Conservation (phyloP, 1,284 basidiomycete genomes). For the Anthracocystis setariae region DNA sequence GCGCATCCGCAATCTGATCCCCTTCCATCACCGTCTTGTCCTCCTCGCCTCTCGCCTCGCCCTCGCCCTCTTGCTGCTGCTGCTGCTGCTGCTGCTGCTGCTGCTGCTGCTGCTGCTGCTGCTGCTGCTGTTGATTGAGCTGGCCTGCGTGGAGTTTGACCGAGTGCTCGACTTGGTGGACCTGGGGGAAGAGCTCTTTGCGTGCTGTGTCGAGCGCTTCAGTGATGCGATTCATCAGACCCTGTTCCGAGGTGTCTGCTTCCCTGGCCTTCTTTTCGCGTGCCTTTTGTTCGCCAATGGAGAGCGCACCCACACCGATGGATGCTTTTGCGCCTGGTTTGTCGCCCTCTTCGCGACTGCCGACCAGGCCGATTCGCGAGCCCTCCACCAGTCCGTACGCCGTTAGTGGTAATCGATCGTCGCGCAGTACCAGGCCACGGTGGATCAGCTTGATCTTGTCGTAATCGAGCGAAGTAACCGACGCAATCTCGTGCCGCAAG, state of each 20-base stretch:
- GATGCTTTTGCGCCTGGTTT: conserved; percentile 38
- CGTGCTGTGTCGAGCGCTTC: conserved; percentile 38
- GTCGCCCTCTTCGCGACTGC: conserved; percentile 46
- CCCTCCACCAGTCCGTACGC: conserved; percentile 59
- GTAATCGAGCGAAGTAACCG: conserved; percentile 56
- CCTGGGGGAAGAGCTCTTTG: conserved; percentile 56
- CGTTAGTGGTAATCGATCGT: conserved; percentile 55
- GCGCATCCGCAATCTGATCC: conserved; percentile 38
- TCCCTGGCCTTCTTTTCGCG: conserved; percentile 41
- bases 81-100: no score
- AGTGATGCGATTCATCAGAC: conserved; percentile 53
- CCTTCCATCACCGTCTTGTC: neutral
- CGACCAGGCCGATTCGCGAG: conserved; percentile 57
- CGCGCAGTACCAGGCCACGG: conserved; percentile 58
- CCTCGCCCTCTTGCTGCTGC: no score
- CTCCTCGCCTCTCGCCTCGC: no score
- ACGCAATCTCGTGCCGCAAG: conserved; percentile 57
- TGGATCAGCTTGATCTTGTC: conserved; percentile 59
- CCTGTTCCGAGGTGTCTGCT: conserved; percentile 44
- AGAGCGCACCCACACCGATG: conserved; percentile 16
- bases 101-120: no score
- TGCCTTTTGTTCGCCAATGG: conserved; percentile 44
- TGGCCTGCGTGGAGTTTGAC: conserved; percentile 8
- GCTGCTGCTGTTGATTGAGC: no score
- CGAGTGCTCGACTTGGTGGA: conserved; percentile 50